Base-by-base conservation (phyloP, 2,329 filamentous ascomycete species). In the Cladosporium austrohemisphaericum region DNA sequence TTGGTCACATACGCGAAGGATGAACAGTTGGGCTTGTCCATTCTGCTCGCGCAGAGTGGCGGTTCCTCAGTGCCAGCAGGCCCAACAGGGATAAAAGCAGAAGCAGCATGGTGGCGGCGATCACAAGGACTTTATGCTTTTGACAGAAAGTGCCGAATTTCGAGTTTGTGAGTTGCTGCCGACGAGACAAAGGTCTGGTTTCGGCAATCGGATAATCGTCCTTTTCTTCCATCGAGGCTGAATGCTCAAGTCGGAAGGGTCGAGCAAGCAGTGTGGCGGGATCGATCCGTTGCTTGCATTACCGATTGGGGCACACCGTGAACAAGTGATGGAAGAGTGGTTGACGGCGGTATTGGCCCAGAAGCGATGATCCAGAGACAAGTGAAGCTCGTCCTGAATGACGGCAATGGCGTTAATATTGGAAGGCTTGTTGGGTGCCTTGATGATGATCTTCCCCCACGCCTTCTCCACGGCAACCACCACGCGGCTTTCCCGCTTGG, bases 41-140 rank as follows among this genome's bases (percentile, higher is more conserved):
- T 18, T 63, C 52, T 4, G 58, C 60, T 28, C 52, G 53, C 5
- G 53, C 58, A 40, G 25, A 31, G 28, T 54, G 52, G 2, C 52
- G 52, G 23, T 55, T 55, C 8, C 51, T 54, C 20, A 65, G 53
- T 11, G 62, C 61, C 8, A 65, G 48, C 16, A 65, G 55, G 3
- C 59, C 62, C 11, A 65, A 55, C 3, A 65, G 54, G 9, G 61
- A 60, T 13, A 65, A 43, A 5, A 65, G 52, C 8, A 60, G 28
- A 11, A 63, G 35, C 51, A 60, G 54, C 41, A 59, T 52, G 31
- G 49, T 53, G 26, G 55, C 32, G 13, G 54, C 46, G 22, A 57
- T 54, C 31, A 56, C 52, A 10, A 62, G 51, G 33, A 49, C 36
- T 49, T 58, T 61, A 48, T 65, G 60, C 13, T 47, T 40, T 5